Conservation (phyloP, 2,329 filamentous ascomycete species). For the Cyclaneusma minus region DNA sequence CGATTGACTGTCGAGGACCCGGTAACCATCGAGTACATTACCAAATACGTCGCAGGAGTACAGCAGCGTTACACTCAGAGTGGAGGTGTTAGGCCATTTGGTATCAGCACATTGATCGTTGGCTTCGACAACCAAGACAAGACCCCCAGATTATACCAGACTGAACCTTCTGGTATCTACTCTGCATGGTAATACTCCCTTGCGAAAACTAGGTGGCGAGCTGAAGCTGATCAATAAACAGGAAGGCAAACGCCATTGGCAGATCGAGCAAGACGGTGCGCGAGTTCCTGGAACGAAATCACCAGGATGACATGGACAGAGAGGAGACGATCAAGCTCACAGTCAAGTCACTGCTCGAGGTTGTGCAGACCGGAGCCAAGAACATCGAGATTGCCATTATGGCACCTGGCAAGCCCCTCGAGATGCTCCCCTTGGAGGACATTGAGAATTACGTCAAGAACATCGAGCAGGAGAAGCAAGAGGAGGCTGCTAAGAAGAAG, state of each 20-base stretch:
- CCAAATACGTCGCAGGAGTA: slow-evolving; percentile 93
- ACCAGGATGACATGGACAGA: slow-evolving; percentile 94
- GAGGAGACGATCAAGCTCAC: slow-evolving; percentile 93
- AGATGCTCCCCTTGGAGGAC: slow-evolving; percentile 89
- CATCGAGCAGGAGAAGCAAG: slow-evolving; percentile 98
- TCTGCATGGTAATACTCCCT: slow-evolving; percentile 63
- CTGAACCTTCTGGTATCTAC: slow-evolving; percentile 98
- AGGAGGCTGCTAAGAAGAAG: slow-evolving; percentile 97
- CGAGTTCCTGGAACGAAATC: slow-evolving; percentile 96
- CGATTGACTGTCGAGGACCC: slow-evolving; percentile 94
- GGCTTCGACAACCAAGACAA: slow-evolving; percentile 94
- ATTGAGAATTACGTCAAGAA: slow-evolving; percentile 97
- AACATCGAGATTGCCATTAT: slow-evolving; percentile 99
- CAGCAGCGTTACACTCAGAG: slow-evolving; percentile 99
- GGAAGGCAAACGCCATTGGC: slow-evolving; percentile 98
- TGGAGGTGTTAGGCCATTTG: slow-evolving; percentile 95
- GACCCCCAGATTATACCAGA: slow-evolving; percentile 86
- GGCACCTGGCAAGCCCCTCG: slow-evolving; percentile 78
- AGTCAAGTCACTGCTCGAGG: slow-evolving; percentile 94
- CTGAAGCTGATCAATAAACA: slow-evolving; percentile 22
- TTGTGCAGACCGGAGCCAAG: slow-evolving; percentile 97
- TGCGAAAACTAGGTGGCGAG: not conserved
- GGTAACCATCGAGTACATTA: slow-evolving; percentile 97
- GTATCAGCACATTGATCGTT: slow-evolving; percentile 93
- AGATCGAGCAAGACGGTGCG: slow-evolving; percentile 97